Base-by-base conservation (phyloP, 73 alveolate genomes). In the Paraurostyla sp. region DNA sequence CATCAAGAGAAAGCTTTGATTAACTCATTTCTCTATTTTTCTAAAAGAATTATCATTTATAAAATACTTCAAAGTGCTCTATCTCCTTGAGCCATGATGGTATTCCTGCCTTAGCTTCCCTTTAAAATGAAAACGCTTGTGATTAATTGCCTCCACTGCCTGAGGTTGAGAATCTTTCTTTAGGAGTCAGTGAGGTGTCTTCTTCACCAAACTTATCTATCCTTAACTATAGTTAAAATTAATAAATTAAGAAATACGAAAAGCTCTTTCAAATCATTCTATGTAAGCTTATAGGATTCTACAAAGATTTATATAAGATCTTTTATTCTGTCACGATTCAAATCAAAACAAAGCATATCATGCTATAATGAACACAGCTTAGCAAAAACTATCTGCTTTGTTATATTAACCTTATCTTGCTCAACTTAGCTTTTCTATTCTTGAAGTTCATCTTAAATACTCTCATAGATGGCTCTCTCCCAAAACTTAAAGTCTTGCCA, bases 401-500 rank as follows among this genome's bases (percentile, higher is more conserved):
- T 73, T 13, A 73, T 56, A 49, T 73, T 73, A 22, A 9, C 18
- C 27, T 35, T 73, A 25, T 73, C 86, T 49, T 22, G 46, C 29
- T 73, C 71, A 6, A 73, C 40, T 23, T 73, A 48, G 25, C 29
- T 49, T 36, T 73, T 43, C 6, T 48, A 38, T 9, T 43, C 65
- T 6, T 25, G 6, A 22, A 73, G 20, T 6, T 73, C 86, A 0
- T 46, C 43, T 46, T 73, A n/a, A 25, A 73, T 49, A 6, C 51
- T 11, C 41, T 73, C 68, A 45, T 73, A 40, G 7, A 73, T 42
- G 42, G 71, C 65, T 15, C 59, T 43, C 4, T 73, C 86, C 86
- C 86, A 73, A 25, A 73, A 73, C 38, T 49, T 27, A 23, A 45
- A 45, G 23, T 73, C 86, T 73, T 25, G 32, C 86, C 86, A 73